Conservation (phyloP, 1,284 basidiomycete genomes). For the Austroboletus niveus region DNA sequence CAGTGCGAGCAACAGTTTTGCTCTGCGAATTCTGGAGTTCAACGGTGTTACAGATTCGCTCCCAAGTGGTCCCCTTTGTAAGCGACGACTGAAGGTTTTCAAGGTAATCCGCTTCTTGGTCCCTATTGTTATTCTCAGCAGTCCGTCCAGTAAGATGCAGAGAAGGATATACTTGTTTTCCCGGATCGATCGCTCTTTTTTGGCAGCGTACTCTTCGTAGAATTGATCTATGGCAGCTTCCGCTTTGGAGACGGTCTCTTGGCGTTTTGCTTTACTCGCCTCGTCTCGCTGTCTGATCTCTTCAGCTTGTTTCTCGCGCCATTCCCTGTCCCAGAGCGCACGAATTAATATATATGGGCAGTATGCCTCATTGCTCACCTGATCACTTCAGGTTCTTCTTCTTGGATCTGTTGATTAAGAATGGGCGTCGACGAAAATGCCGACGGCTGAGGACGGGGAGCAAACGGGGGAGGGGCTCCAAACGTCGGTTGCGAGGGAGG, state of each 20-base stretch:
- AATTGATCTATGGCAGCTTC: slow-evolving; percentile 95
- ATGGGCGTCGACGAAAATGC: slow-evolving; percentile 70
- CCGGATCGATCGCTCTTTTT: slow-evolving; percentile 91
- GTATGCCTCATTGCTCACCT: slow-evolving; percentile 36
- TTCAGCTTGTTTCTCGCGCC: slow-evolving; percentile 85
- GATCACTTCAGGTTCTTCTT: slow-evolving; percentile 90
- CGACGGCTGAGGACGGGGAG: slow-evolving; percentile 71
- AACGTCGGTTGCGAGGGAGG: slow-evolving; percentile 41
- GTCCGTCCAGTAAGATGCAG: not conserved
- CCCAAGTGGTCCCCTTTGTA: slow-evolving; percentile 93
- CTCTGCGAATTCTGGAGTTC: slow-evolving; percentile 95
- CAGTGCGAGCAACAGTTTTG: slow-evolving; percentile 90
- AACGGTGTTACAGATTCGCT: slow-evolving; percentile 84
- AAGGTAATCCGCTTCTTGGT: slow-evolving; percentile 84
- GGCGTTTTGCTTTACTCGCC: slow-evolving; percentile 74
- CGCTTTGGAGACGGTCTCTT: slow-evolving; percentile 86
- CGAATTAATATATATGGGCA: no score
- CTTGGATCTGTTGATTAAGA: slow-evolving; percentile 62
- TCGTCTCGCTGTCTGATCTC: slow-evolving; percentile 84
- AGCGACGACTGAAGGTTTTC: slow-evolving; percentile 73
- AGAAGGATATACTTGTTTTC: slow-evolving; percentile 80
- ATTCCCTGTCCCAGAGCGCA: slow-evolving; percentile 53
- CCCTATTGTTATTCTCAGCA: slow-evolving; percentile 48
- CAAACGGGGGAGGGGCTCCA: slow-evolving; percentile 54
- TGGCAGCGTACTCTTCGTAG: slow-evolving; percentile 90